phyloP scores from a whole-genome alignment of 495 filamentous ascomycete species.

The Penicillium flavigenum region DNA sequence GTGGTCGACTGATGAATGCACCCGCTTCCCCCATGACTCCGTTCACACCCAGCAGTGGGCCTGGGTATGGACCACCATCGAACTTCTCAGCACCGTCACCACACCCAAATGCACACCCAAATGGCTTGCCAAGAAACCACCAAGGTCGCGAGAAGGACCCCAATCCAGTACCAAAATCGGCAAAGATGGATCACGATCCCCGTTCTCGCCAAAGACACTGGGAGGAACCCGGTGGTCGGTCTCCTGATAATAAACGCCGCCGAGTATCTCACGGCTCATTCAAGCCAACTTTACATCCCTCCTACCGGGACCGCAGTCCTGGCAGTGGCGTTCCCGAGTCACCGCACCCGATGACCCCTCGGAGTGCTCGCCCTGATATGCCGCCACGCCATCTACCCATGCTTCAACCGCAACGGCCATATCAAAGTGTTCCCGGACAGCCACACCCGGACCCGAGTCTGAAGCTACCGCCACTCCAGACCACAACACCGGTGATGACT shows the following conservation, averaged over 20 bases:
- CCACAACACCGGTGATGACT: conserved; percentile 25
- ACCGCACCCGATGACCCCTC: conserved; percentile 30
- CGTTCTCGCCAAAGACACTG: conserved; percentile 29
- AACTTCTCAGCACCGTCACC: conserved; percentile 20
- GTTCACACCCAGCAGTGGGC: conserved; percentile 28
- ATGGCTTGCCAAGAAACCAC: conserved; percentile 24
- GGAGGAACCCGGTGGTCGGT: conserved; percentile 30
- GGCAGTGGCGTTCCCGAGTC: conserved; percentile 10
- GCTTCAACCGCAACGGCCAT: conserved; percentile 37
- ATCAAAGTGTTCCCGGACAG: conserved; percentile 24
- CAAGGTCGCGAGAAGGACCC: conserved; percentile 25
- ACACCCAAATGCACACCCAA: conserved; percentile 23
- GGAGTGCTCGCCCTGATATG: conserved; percentile 34
- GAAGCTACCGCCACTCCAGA: conserved; percentile 55
- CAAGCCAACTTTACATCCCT: conserved; percentile 22
- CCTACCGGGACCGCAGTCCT: conserved; percentile 37
- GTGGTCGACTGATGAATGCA: conserved; percentile 48
- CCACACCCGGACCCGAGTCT: conserved; percentile 43
- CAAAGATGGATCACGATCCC: conserved; percentile 29
- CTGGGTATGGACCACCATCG: conserved; percentile 17
- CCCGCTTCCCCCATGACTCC: conserved; percentile 44
- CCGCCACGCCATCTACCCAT: conserved; percentile 37
- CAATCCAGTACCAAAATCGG: conserved; percentile 21
- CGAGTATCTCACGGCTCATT: conserved; percentile 39
- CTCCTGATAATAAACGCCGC: conserved; percentile 58